These are phyloP conservation scores for Pythium oligandrum DNA, from an alignment of 352 stramenopile genomes.

Conservation along the genomic window DNA sequence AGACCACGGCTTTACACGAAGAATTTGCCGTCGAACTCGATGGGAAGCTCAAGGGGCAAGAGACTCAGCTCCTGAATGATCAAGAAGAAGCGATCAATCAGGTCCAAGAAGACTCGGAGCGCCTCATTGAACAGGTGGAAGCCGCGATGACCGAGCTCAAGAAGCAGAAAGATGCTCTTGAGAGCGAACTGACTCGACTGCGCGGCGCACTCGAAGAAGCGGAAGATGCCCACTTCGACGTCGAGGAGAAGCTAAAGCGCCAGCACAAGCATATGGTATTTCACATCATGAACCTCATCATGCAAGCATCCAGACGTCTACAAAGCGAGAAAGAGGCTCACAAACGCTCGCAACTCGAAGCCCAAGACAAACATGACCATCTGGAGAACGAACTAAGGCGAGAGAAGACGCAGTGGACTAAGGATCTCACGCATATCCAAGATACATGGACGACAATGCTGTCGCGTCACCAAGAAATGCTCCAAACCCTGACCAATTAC, in stretches of 20 bases:
- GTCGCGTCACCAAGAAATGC: constrained; percentile 50
- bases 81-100: constrained; percentile 74
- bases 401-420: constrained; percentile 29
- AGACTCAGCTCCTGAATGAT: constrained; percentile 35
- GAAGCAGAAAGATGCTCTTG: constrained; percentile 63
- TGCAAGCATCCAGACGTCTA: constrained; percentile 32
- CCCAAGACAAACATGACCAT: constrained; percentile 15
- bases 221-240: constrained; percentile 69
- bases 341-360: constrained; percentile 14
- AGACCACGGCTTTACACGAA: constrained; percentile 28
- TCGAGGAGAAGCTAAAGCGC: constrained; percentile 47
- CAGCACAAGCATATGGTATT: constrained; percentile 57
- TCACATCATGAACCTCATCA: constrained; percentile 40
- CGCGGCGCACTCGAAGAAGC: constrained; percentile 60
- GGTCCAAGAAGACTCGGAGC: constrained; percentile 77
- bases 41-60: constrained; percentile 36
- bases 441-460: constrained; percentile 31
- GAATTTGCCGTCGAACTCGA: constrained; percentile 25
- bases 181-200: constrained; percentile 46
- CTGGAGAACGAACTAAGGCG: constrained; percentile 20
- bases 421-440: constrained; percentile 23
- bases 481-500: constrained; percentile 72
- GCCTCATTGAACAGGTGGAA: constrained; percentile 75
- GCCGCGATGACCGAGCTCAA: constrained; percentile 64
- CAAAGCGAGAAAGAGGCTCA: constrained; percentile 13